Evolutionary conservation across 768 basidiomycete species (phyloP).

Genomic region (Leucocoprinus sp.): DNA sequence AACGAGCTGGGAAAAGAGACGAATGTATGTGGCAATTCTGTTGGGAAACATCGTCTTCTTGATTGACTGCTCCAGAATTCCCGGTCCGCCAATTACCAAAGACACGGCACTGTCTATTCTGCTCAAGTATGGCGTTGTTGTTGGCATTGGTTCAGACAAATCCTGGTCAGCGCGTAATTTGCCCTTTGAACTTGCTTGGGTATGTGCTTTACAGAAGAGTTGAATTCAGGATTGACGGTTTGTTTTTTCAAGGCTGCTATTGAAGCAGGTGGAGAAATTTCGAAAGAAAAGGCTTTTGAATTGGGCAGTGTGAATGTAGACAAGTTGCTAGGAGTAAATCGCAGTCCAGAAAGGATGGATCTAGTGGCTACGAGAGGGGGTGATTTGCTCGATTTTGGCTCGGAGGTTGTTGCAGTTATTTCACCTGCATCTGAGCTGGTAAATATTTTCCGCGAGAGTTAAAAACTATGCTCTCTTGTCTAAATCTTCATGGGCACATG

Average conservation of each 20-base stretch:
- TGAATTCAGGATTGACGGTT: neutral
- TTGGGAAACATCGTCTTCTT: no score
- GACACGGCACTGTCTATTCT: slow-evolving; percentile 50
- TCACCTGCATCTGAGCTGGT: slow-evolving; percentile 36
- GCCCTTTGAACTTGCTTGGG: slow-evolving; percentile 80
- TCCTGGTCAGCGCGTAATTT: slow-evolving; percentile 70
- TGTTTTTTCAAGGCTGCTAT: slow-evolving; percentile 30
- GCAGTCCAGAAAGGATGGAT: slow-evolving; percentile 32
- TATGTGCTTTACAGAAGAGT: slow-evolving; percentile 24
- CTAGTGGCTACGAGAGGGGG: slow-evolving; percentile 51
- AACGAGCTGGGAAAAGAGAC: slow-evolving; percentile 54
- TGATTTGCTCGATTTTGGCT: slow-evolving; percentile 37
- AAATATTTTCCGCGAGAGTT: slow-evolving; percentile 21
- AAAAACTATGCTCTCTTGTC: neutral
- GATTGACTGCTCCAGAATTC: slow-evolving; percentile 28
- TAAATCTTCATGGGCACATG: no score
- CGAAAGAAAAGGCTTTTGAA: slow-evolving; percentile 34
- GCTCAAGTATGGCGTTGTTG: slow-evolving; percentile 58
- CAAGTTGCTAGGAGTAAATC: slow-evolving; percentile 29
- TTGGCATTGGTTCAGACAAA: slow-evolving; percentile 56
- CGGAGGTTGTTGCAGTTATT: slow-evolving; percentile 46
- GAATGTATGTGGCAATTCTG: slow-evolving; percentile 39
- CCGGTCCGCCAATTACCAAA: slow-evolving; percentile 66
- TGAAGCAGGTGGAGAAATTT: slow-evolving; percentile 31
- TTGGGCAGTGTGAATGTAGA: slow-evolving; percentile 40